Evolutionary conservation across 2,329 filamentous ascomycete genomes (phyloP).

Genomic region (Acephala macrosclerotiorum): DNA sequence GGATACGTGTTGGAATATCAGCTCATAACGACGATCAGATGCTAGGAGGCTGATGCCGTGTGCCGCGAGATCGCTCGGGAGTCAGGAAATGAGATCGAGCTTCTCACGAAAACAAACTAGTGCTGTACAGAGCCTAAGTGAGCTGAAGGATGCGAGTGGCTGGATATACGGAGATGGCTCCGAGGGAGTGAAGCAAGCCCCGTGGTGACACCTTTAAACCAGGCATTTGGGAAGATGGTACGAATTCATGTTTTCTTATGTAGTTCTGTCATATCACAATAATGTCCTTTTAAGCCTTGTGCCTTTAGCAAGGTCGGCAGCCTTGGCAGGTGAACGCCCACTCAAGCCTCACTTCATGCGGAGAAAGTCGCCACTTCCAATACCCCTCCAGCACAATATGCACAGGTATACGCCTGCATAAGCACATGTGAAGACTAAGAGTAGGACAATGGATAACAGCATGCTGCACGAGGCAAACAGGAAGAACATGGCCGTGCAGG

Average conservation of each 20-base stretch:
- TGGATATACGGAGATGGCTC: not conserved
- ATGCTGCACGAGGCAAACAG: constrained; percentile 12
- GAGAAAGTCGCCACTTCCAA: not conserved
- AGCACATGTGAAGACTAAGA: not conserved
- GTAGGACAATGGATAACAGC: constrained; percentile 5
- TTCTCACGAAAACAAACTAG: not conserved
- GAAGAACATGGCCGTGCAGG: constrained; percentile 8
- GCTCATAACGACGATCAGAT: constrained; percentile 1
- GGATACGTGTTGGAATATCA: constrained; percentile 4
- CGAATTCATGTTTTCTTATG: not conserved
- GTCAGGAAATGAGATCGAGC: constrained; percentile 2
- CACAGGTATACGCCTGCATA: not conserved
- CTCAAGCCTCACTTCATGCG: not conserved
- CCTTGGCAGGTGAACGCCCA: not conserved
- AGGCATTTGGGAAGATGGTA: not conserved
- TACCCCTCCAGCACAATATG: not conserved
- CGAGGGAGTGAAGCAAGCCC: not conserved
- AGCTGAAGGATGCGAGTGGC: not conserved
- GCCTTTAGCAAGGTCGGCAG: not conserved
- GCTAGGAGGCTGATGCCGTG: not conserved
- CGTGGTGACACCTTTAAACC: too few relatives aligned
- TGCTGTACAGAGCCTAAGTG: not conserved
- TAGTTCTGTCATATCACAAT: not conserved
- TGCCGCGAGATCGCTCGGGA: constrained; percentile 5
- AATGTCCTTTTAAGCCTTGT: constrained; percentile 1